These are phyloP conservation scores for Tolypocladium album DNA, from an alignment of 2,329 filamentous ascomycete species.

Conservation along the genomic window DNA sequence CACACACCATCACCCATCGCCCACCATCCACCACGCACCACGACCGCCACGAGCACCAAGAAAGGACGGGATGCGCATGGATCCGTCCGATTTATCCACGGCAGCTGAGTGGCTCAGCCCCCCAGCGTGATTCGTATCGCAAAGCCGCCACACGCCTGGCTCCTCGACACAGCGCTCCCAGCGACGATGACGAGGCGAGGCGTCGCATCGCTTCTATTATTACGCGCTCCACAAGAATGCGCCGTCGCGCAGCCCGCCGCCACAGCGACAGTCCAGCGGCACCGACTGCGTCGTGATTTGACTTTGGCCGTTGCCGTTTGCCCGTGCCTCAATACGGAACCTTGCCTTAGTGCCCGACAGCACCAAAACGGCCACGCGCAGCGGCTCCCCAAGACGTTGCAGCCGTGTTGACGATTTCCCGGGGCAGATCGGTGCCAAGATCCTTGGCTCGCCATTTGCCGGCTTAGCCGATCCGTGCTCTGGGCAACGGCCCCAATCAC, in stretches of 20 bases:
- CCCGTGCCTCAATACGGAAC: too few species aligned
- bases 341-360: background rate
- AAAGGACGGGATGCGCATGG: background rate
- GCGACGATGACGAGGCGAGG: background rate
- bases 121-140: background rate
- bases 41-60: too few species aligned
- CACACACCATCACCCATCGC: background rate
- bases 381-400: background rate
- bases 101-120: background rate
- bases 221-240: background rate
- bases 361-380: background rate
- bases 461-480: background rate
- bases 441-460: background rate
- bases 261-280: background rate
- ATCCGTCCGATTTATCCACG: background rate
- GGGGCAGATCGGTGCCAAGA: background rate
- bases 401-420: background rate
- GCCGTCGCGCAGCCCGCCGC: background rate
- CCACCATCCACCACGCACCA: background rate
- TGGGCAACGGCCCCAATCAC: background rate
- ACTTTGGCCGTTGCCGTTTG: background rate
- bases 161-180: background rate
- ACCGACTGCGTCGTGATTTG: background rate
- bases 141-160: background rate
- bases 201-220: background rate